phyloP scores from a whole-genome alignment of 2,329 filamentous ascomycete species.

The Leptographium galeiforme region DNA sequence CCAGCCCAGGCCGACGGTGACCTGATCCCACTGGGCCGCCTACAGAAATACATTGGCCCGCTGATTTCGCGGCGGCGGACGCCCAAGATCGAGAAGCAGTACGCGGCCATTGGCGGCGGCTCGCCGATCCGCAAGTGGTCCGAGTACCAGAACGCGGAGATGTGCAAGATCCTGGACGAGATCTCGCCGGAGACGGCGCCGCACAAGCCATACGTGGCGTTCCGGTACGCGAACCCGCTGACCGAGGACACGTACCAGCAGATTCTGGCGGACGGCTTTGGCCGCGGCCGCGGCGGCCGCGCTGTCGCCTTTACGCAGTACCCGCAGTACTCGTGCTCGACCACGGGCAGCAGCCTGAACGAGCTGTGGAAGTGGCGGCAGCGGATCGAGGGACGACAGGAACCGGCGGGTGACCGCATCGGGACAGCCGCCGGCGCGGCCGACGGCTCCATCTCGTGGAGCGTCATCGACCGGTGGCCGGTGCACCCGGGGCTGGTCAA shows the following conservation, averaged over 20 bases:
- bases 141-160: slow-evolving; percentile 82
- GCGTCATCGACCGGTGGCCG: slow-evolving; percentile 95
- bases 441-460: slow-evolving; percentile 76
- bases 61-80: slow-evolving; percentile 77
- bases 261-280: slow-evolving; percentile 79
- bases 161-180: slow-evolving; percentile 93
- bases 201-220: slow-evolving; percentile 94
- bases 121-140: slow-evolving; percentile 98
- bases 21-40: slow-evolving; percentile 82
- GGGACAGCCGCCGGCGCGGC: slow-evolving; percentile 24
- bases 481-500: slow-evolving; percentile 82
- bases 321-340: slow-evolving; percentile 95
- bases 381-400: slow-evolving; percentile 61
- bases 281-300: slow-evolving; percentile 74
- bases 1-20: slow-evolving; percentile 66
- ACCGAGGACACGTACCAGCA: slow-evolving; percentile 87
- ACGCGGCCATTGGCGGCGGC: slow-evolving; percentile 89
- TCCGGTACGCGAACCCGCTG: slow-evolving; percentile 84
- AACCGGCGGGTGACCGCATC: slow-evolving; percentile 20
- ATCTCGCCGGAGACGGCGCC: slow-evolving; percentile 87
- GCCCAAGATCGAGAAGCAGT: slow-evolving; percentile 94
- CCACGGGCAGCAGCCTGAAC: slow-evolving; percentile 89
- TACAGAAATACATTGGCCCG: slow-evolving; percentile 83
- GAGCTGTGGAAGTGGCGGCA: slow-evolving; percentile 97
- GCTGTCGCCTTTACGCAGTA: slow-evolving; percentile 98